phyloP scores from a whole-genome alignment of 140 eudicot species.

The Erigeron philadelphicus region DNA sequence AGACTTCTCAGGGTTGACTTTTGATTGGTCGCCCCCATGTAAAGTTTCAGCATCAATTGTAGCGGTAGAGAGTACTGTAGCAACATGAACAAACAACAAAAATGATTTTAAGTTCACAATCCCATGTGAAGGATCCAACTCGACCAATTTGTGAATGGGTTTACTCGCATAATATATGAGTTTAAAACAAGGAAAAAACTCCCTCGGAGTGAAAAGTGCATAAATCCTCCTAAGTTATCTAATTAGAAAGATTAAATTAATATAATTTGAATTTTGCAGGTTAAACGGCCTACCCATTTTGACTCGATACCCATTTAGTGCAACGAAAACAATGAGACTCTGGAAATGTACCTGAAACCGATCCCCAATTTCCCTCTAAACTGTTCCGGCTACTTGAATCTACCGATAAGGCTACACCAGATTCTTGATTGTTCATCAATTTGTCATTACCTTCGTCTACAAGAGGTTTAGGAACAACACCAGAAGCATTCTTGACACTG shows the following conservation, averaged over 20 bases:
- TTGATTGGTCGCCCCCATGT: conserved; percentile 25
- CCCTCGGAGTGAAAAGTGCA: not conserved
- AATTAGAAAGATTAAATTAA: too few species aligned
- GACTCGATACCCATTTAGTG: too few species aligned
- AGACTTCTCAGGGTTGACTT: conserved; percentile 31
- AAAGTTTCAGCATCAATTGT: conserved; percentile 33
- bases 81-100: conserved; percentile 13
- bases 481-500: conserved; percentile 10
- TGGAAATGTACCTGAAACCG: conserved; percentile 60
- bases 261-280: too few species aligned
- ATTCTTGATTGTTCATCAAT: conserved; percentile 26
- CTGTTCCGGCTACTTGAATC: conserved; percentile 58
- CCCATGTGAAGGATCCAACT: not conserved
- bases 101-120: not conserved
- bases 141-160: not conserved
- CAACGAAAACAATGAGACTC: not conserved
- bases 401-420: conserved; percentile 31
- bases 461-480: conserved; percentile 25
- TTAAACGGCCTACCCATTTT: too few species aligned
- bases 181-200: not conserved
- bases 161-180: not conserved
- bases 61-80: conserved; percentile 47
- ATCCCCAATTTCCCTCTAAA: conserved; percentile 71
- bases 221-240: too few species aligned
- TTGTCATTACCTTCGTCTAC: conserved; percentile 37